Percentiles rank a stretch among this genome's conserved stretches.
Evolutionary conservation across 2,329 filamentous ascomycete genomes (phyloP).

Genomic region (Acarospora socialis): DNA sequence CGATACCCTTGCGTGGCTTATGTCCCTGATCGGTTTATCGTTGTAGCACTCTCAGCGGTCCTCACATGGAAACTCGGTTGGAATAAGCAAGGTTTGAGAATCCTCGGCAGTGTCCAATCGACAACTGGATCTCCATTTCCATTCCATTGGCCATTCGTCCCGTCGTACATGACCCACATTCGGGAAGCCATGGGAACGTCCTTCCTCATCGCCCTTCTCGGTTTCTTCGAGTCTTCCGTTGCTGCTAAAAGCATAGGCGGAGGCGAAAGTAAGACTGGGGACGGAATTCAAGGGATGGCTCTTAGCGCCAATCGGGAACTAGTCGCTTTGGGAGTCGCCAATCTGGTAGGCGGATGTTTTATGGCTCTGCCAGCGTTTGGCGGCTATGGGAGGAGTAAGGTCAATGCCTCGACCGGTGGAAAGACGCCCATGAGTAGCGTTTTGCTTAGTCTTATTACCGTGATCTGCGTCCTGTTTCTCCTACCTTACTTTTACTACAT

Average conservation of each 20-base stretch:
- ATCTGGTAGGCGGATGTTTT: constrained; percentile 82
- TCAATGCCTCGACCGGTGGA: constrained; percentile 83
- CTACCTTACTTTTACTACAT: constrained; percentile 90
- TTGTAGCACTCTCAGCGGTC: constrained; percentile 73
- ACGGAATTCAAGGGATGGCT: constrained; percentile 62
- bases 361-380: constrained; percentile 89
- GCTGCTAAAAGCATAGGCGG: constrained; percentile 78
- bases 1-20: constrained; percentile 71
- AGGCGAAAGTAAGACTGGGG: constrained; percentile 36
- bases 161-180: constrained; percentile 64
- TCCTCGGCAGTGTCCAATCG: constrained; percentile 70
- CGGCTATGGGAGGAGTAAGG: constrained; percentile 89
- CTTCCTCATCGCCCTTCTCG: constrained; percentile 83
- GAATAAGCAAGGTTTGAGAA: constrained; percentile 64
- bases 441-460: constrained; percentile 66
- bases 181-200: constrained; percentile 78
- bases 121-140: constrained; percentile 56
- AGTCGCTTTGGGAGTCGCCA: constrained; percentile 78
- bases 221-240: constrained; percentile 97
- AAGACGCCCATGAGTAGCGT: constrained; percentile 90
- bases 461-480: constrained; percentile 67
- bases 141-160: constrained; percentile 74
- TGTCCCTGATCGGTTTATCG: constrained; percentile 77
- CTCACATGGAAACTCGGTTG: constrained; percentile 64
- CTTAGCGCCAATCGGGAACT: constrained; percentile 87